A percentile compares a stretch with the other conserved stretches of the same genome.
Conservation (phyloP, 2,329 filamentous ascomycete species). For the Trichoderma oligosporum region DNA sequence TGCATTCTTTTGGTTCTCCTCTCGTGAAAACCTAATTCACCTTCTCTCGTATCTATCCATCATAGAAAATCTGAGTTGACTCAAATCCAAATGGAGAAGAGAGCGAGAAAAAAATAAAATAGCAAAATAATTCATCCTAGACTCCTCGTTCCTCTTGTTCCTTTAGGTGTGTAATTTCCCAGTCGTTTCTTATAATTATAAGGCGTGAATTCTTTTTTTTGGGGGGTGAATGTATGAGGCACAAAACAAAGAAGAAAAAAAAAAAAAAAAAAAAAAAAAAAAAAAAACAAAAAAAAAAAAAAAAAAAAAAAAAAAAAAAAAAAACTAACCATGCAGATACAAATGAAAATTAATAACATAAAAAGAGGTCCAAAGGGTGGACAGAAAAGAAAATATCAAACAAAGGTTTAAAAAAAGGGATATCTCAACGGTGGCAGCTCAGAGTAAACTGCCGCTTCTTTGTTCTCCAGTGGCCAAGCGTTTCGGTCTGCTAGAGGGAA, state of each 20-base stretch:
- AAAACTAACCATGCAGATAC: not conserved
- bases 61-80: not conserved
- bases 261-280: not conserved
- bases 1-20: not conserved
- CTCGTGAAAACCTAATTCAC: not conserved
- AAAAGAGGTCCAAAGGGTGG: not conserved
- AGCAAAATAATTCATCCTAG: no score
- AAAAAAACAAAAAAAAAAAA: not conserved
- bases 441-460: not conserved
- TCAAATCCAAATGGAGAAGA: not conserved
- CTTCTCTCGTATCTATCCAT: not conserved
- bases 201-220: no score
- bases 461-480: not conserved
- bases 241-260: not conserved
- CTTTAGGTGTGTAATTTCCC: no score
- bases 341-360: not conserved
- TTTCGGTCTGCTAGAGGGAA: slow-evolving; percentile 25
- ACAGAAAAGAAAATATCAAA: not conserved
- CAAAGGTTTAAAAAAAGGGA: not conserved
- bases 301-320: not conserved
- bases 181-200: no score
- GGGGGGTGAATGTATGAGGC: not conserved
- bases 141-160: no score
- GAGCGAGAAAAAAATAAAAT: not conserved
- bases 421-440: not conserved